Base-by-base conservation (phyloP, 2,329 filamentous ascomycete genomes). In the Neurospora sp. region DNA sequence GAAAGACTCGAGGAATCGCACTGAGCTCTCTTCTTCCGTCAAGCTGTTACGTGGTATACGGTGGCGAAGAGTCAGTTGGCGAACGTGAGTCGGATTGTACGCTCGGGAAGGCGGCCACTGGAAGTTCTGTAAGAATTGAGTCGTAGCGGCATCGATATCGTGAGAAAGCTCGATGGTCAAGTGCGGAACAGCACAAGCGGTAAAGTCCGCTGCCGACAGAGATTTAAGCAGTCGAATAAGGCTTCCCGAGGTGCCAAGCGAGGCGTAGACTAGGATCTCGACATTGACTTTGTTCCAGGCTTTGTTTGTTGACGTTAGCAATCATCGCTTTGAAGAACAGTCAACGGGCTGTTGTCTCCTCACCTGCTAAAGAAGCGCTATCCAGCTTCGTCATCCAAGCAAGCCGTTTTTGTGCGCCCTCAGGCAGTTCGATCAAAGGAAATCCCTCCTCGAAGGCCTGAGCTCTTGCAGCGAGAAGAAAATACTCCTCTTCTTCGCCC, bases 141-240 rank as follows among this genome's bases (percentile, higher is more conserved):
- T 83, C 5, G 92, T 87, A 2, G 88, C 83, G 3, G 83, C 78
- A 74, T 97, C 93, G 19, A 94, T 82, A 38, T 87, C 81, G 38
- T 87, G 82, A 0, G 94, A 93, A 8, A 99, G 84, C 77, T 98
- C 94, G 67, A 98, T 89, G 2, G 91, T 97, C 66, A 99, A 82
- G 72, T 91, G 89, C 3, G 94, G 94, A 1, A 86, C 81, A 1
- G 85, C 82, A 58, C 91, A 83, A 0, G 90, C 90, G 66, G 88
- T 85, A 77, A 93, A 95, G 77, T 97, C 93, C 5, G 92, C 93
- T 8, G 83, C 82, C 72, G 86, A 84, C 36, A 99, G 84, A 4
- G 93, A 97, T 71, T 87, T 86, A 4, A 99, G 85, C 39, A 97
- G 84, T 69, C 93, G 86, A 68, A 93, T 87, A 38, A 97, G 78